phyloP scores from a whole-genome alignment of 2,329 filamentous ascomycete genomes.

The Penicillium aurantiogriseum region DNA sequence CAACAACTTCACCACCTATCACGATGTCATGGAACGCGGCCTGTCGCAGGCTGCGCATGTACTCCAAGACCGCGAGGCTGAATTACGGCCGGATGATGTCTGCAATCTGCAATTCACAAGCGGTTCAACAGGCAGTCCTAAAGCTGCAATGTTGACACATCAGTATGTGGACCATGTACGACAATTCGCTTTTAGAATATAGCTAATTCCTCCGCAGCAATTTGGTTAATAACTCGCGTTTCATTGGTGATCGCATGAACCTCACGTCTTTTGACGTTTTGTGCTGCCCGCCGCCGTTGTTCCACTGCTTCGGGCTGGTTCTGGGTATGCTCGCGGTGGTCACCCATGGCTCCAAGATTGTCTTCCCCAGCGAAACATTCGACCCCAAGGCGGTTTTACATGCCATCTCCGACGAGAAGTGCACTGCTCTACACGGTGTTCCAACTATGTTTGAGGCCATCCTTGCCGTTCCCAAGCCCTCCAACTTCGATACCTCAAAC shows the following conservation, averaged over 20 bases:
- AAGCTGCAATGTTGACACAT: slow-evolving; percentile 72
- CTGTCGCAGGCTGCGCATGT: slow-evolving; percentile 49
- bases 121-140: slow-evolving; percentile 71
- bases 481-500: slow-evolving; percentile 49
- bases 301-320: slow-evolving; percentile 83
- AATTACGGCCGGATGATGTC: slow-evolving; percentile 63
- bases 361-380: slow-evolving; percentile 74
- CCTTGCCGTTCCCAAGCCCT: slow-evolving; percentile 49
- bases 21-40: slow-evolving; percentile 56
- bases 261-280: slow-evolving; percentile 66
- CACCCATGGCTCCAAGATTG: slow-evolving; percentile 72
- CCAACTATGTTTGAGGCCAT: slow-evolving; percentile 79
- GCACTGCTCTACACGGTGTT: slow-evolving; percentile 76
- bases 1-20: slow-evolving; percentile 59
- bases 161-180: slow-evolving; percentile 46
- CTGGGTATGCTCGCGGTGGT: slow-evolving; percentile 70
- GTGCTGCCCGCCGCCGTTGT: slow-evolving; percentile 79
- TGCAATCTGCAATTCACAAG: slow-evolving; percentile 74
- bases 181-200: not conserved
- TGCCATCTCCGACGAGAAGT: slow-evolving; percentile 65
- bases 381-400: slow-evolving; percentile 64
- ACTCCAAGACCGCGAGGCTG: slow-evolving; percentile 54
- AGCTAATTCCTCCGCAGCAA: slow-evolving; percentile 31
- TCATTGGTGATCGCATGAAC: slow-evolving; percentile 72
- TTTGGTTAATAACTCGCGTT: slow-evolving; percentile 62